Base-by-base conservation (phyloP, 169 alveolate genomes). In the Eimeria maxima region DNA sequence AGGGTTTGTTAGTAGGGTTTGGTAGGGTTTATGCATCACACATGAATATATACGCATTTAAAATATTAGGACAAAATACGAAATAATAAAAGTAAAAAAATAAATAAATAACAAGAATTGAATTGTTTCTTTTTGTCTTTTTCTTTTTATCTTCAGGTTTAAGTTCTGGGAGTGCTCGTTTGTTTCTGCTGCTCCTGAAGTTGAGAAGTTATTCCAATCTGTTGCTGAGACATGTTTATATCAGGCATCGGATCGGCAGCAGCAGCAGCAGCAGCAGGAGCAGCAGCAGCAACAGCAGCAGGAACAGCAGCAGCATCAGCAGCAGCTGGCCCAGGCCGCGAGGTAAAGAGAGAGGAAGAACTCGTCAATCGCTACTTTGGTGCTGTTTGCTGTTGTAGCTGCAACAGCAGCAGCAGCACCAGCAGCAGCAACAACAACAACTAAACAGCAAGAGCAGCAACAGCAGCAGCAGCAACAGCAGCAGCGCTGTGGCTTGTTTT, bases 141-240 rank as follows among this genome's bases (percentile, higher is more conserved):
- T 71, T 6, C 60, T 42, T 18, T 16, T 47, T 44, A 8, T 33
- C n/a, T 91, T 67, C 87, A 90, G 95, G 89, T 95, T 89, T 90
- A 83, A 60, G 7, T 95, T 95, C 65, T 95, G 97, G 97, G 88
- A 78, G 18, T 87, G 89, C 29, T 65, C 95, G 3, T 95, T 95
- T 86, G 97, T 95, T 53, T n/a, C 90, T 2, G 90, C 74, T 8
- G 95, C 95, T 69, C 95, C 97, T 53, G 97, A 95, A 74, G 90
- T 95, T 76, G 97, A 89, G 95, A 90, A 81, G 94, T 94, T 95
- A 47, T 95, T 95, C 63, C 95, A 81, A 84, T 80, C 96, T 13
- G 97, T 95, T 6, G 97, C 96, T 0, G 73, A 45, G 67, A 95
- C 97, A 8, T 95, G 97, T 69, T 73, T 95, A 45, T 81, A 86